These are phyloP conservation scores for Pseudisothecium myosuroides DNA, from an alignment of 225 moss, liverwort and hornwort genomes.

Conservation along the genomic window DNA sequence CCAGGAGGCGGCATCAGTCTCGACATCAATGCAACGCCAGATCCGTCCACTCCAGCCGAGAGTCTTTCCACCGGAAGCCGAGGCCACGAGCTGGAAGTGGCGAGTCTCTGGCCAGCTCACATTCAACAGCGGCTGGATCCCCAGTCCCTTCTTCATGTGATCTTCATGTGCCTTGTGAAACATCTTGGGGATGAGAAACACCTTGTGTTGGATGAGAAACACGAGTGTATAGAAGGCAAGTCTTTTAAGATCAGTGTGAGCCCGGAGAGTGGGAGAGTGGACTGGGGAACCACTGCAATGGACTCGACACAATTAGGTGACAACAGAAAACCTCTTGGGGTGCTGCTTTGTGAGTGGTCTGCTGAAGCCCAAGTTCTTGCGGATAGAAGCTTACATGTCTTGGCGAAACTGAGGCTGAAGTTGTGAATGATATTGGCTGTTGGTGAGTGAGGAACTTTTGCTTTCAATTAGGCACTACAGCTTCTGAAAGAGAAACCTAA, in stretches of 20 bases:
- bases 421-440: neutral
- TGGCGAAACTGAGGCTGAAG: conserved; percentile 29
- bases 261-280: neutral
- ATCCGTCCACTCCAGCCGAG: conserved; percentile 41
- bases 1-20: conserved; percentile 30
- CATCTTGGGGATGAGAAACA: conserved; percentile 14
- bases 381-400: conserved; percentile 13
- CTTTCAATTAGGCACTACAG: neutral
- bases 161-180: conserved; percentile 20
- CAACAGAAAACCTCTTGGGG: conserved; percentile 6
- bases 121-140: conserved; percentile 3
- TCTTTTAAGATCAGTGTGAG: conserved; percentile 18
- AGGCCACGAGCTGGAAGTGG: conserved; percentile 20
- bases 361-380: conserved; percentile 24
- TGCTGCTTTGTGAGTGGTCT: conserved; percentile 37
- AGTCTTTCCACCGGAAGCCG: conserved; percentile 33
- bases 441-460: neutral
- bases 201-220: conserved; percentile 12
- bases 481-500: neutral
- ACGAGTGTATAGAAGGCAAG: conserved; percentile 18
- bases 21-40: conserved; percentile 56
- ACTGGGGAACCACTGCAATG: neutral
- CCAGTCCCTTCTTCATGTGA: conserved; percentile 21
- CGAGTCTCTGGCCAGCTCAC: conserved; percentile 19
- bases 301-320: neutral